Evolutionary conservation across 495 filamentous ascomycete species (phyloP).

Genomic region (Podospora didyma): DNA sequence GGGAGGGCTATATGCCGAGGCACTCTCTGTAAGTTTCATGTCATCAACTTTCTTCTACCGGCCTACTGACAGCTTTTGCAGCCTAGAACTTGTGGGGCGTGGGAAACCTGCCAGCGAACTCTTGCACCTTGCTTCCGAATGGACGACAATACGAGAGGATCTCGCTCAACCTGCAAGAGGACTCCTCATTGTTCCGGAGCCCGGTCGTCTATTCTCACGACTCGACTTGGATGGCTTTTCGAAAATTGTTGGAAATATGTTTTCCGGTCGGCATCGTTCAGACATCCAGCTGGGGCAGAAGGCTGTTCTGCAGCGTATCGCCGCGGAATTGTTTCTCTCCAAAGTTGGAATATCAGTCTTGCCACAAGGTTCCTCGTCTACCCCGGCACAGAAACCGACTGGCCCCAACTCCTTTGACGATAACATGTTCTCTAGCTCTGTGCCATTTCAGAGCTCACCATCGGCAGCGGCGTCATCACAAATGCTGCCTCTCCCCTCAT

Average conservation of each 20-base stretch:
- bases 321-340: constrained; percentile 21
- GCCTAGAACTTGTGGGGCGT: constrained; percentile 14
- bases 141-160: constrained; percentile 13
- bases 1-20: constrained; percentile 21
- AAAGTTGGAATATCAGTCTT: constrained; percentile 17
- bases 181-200: constrained; percentile 8
- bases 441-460: constrained; percentile 19
- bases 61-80: constrained; percentile 9
- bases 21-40: constrained; percentile 16
- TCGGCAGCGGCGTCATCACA: not conserved
- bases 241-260: constrained; percentile 6
- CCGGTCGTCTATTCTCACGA: constrained; percentile 7
- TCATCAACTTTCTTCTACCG: not conserved
- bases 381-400: not conserved
- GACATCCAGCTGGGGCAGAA: not conserved
- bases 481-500: constrained; percentile 5
- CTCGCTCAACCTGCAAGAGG: constrained; percentile 7
- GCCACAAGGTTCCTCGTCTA: not conserved
- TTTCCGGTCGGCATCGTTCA: not conserved
- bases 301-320: constrained; percentile 14
- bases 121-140: constrained; percentile 14
- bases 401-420: not conserved
- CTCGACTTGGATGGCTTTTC: constrained; percentile 15
- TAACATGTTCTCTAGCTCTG: constrained; percentile 1
- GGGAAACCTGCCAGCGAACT: not conserved